phyloP scores from a whole-genome alignment of 352 stramenopile species.

The Phytophthora idaei region DNA sequence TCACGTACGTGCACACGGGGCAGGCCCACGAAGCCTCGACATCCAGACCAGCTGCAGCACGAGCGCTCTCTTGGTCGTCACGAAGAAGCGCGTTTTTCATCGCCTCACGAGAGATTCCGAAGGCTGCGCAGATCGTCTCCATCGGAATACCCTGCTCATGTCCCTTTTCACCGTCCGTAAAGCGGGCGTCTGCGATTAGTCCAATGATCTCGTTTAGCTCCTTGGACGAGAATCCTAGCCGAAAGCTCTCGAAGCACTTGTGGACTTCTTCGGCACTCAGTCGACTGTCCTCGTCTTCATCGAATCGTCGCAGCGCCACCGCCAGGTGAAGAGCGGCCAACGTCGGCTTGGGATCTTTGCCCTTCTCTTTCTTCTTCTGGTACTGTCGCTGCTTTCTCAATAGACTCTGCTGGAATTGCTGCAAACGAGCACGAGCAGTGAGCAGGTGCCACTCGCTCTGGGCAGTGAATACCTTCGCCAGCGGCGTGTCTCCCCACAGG shows the following conservation, averaged over 20 bases:
- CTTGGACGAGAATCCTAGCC: slow-evolving; percentile 80
- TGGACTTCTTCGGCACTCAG: slow-evolving; percentile 75
- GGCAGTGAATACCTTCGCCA: slow-evolving; percentile 98
- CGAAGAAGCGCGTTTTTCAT: slow-evolving; percentile 60
- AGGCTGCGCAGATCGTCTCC: slow-evolving; percentile 75
- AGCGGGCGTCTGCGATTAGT: slow-evolving; percentile 63
- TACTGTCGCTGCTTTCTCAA: slow-evolving; percentile 60
- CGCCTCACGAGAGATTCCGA: slow-evolving; percentile 58
- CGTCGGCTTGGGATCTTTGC: slow-evolving; percentile 33
- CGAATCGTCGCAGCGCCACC: slow-evolving; percentile 66
- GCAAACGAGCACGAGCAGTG: slow-evolving; percentile 73
- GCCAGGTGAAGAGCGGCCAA: slow-evolving; percentile 53
- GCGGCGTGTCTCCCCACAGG: slow-evolving; percentile 93
- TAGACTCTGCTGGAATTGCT: slow-evolving; percentile 87
- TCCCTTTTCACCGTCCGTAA: slow-evolving; percentile 47
- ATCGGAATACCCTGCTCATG: slow-evolving; percentile 49
- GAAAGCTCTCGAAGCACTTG: slow-evolving; percentile 88
- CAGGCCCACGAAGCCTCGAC: slow-evolving; percentile 58
- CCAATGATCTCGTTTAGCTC: slow-evolving; percentile 87
- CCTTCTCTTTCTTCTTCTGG: slow-evolving; percentile 49
- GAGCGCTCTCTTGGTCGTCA: slow-evolving; percentile 46
- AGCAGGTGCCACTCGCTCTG: slow-evolving; percentile 97
- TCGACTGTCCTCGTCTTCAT: slow-evolving; percentile 69
- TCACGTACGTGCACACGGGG: slow-evolving; percentile 82
- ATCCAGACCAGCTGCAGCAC: slow-evolving; percentile 17